Percentiles rank a stretch among this genome's conserved stretches.
These are phyloP conservation scores for Dipodascopsis tothii DNA, from an alignment of 805 yeast species.

Conservation along the genomic window DNA sequence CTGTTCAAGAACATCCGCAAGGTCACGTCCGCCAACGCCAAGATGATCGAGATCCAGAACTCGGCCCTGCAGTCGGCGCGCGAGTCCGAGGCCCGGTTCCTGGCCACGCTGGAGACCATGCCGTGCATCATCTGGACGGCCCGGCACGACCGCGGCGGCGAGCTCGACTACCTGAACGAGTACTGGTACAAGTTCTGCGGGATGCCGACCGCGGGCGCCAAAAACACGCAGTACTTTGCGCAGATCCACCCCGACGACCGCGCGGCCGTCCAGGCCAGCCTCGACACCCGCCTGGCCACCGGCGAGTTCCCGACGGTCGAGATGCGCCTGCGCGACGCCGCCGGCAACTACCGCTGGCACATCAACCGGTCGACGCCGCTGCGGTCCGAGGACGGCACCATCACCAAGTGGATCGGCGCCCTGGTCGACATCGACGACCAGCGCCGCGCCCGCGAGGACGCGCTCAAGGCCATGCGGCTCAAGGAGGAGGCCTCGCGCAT, in stretches of 20 bases:
- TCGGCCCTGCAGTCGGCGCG: slow-evolving; percentile 19
- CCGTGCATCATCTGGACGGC: slow-evolving; percentile 24
- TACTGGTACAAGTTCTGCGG: slow-evolving; percentile 23
- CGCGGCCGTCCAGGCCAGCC: slow-evolving; percentile 4
- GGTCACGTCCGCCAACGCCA: slow-evolving; percentile 24
- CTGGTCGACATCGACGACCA: slow-evolving; percentile 23
- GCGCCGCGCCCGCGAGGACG: slow-evolving; percentile 23
- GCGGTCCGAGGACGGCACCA: slow-evolving; percentile 14
- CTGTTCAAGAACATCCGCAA: slow-evolving; percentile 21
- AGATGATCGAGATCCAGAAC: slow-evolving; percentile 23
- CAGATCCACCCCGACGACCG: slow-evolving; percentile 22
- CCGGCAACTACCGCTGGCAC: slow-evolving; percentile 21
- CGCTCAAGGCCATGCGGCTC: slow-evolving; percentile 18
- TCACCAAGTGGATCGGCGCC: slow-evolving; percentile 23
- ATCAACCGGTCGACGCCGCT: slow-evolving; percentile 20
- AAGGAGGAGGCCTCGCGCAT: slow-evolving; percentile 22
- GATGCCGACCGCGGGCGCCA: slow-evolving; percentile 17
- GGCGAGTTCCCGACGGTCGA: slow-evolving; percentile 18
- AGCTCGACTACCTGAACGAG: slow-evolving; percentile 19
- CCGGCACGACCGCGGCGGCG: slow-evolving; percentile 1
- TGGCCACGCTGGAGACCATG: slow-evolving; percentile 23
- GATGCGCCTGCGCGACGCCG: slow-evolving; percentile 12
- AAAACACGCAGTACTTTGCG: slow-evolving; percentile 13
- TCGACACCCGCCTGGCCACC: slow-evolving; percentile 4
- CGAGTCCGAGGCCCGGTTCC: slow-evolving; percentile 22